Evolutionary conservation across 2,329 filamentous ascomycete species (phyloP), one percentile per base, ranked within the genome.

Genomic region (Sarocladiaceae sp.): DNA sequence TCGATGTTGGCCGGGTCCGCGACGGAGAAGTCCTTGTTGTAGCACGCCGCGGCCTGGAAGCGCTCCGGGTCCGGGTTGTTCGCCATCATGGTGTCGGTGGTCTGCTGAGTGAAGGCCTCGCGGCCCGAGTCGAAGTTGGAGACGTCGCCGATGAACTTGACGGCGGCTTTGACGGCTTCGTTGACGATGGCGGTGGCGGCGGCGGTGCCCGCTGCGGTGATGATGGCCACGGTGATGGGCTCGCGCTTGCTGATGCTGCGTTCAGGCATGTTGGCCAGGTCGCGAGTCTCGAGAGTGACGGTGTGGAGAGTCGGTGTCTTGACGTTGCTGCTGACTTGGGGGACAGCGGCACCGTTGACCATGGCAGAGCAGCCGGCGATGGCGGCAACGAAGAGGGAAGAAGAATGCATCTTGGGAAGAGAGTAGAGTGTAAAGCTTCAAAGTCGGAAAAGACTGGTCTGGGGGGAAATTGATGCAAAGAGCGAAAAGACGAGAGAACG

Each of bases 31-130:
- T 35, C 34, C 20, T 45, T 27, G 44, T 45, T 45, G 34, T 45
- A 45, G 33, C 44, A 45, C 33, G 44, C 44, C n/a, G 44, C 44
- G 15, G 44, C 44, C 33, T 40, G 44, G 34, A 45, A 45, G 13
- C 44, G 44, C 16, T 15, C 44, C 21, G 44, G 44, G 26, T 45
- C 44, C 13, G 44, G 44, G 26, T 45, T 45, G 9, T 34, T 45
- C 26, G 24, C 44, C 20, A 45, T 40, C 44, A 45, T 45, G 15
- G 23, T 26, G 16, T 45, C 33, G 9, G 44, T 45, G 44, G 44
- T 45, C 26, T 45, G 44, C 34, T 45, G 21, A 15, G 44, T 45
- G 44, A 45, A 45, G 7, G 44, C 44, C 19, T 45, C 44, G 12
- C 44, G 44, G 11, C 34, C 44, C 15, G 44, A 19, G 33, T 45